Evolutionary conservation across 176 grass and related monocot species (phyloP).

Genomic region (Lolium rigidum): DNA sequence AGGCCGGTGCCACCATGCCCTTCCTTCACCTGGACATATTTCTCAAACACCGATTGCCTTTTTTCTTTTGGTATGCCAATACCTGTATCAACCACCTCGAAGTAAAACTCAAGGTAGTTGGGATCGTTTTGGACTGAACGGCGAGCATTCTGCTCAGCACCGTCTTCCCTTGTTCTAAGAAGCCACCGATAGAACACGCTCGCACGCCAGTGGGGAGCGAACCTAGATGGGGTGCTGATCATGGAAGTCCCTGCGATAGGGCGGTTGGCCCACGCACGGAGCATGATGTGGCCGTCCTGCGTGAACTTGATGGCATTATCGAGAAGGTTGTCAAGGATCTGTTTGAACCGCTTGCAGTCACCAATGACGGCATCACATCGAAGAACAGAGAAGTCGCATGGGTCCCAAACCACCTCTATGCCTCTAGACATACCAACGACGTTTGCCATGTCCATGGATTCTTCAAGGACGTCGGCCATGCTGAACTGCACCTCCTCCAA

Average conservation of each 20-base stretch:
- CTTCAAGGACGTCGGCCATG: slow-evolving; percentile 71
- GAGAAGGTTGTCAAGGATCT: slow-evolving; percentile 79
- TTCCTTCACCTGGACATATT: slow-evolving; percentile 82
- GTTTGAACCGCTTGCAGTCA: slow-evolving; percentile 62
- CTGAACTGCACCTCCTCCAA: slow-evolving; percentile 69
- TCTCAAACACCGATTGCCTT: slow-evolving; percentile 75
- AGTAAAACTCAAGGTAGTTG: slow-evolving; percentile 56
- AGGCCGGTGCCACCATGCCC: slow-evolving; percentile 73
- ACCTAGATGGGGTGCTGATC: slow-evolving; percentile 34
- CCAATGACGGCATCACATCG: slow-evolving; percentile 44
- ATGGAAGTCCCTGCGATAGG: slow-evolving; percentile 35
- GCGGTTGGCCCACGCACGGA: slow-evolving; percentile 69
- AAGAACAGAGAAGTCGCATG: slow-evolving; percentile 73
- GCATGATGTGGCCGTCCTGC: slow-evolving; percentile 49
- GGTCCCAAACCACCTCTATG: slow-evolving; percentile 82
- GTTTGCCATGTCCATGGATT: slow-evolving; percentile 68
- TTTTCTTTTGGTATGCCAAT: slow-evolving; percentile 76
- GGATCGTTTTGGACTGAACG: slow-evolving; percentile 41
- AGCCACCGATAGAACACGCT: background rate
- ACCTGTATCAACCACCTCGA: slow-evolving; percentile 81
- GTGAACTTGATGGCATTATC: slow-evolving; percentile 89
- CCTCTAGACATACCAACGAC: slow-evolving; percentile 56
- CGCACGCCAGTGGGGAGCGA: background rate
- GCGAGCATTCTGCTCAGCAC: background rate
- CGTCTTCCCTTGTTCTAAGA: slow-evolving; percentile 7